phyloP scores from a whole-genome alignment of 2,329 filamentous ascomycete species.

The Diplodia intermedia region DNA sequence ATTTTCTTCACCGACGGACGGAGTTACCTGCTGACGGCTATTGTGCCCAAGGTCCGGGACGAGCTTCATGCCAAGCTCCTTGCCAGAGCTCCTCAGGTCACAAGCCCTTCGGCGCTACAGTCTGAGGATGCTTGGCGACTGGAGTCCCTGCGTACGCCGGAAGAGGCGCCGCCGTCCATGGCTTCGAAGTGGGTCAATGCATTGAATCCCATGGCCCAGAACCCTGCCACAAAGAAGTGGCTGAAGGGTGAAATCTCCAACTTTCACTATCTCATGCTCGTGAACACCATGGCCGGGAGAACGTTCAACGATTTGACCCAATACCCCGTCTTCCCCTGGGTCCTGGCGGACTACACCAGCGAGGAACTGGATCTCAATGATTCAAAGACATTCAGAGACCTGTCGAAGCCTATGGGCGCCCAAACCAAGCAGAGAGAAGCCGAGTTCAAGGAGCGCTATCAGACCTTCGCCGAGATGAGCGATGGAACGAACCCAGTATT shows the following conservation, averaged over 20 bases:
- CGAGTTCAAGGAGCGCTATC: slow-evolving; percentile 84
- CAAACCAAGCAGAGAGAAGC: slow-evolving; percentile 78
- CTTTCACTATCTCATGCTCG: slow-evolving; percentile 97
- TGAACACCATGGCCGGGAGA: slow-evolving; percentile 95
- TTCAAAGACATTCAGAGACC: slow-evolving; percentile 83
- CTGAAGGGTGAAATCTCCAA: slow-evolving; percentile 95
- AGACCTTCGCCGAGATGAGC: slow-evolving; percentile 87
- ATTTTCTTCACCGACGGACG: slow-evolving; percentile 96
- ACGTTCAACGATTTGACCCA: slow-evolving; percentile 99
- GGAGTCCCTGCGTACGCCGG: slow-evolving; percentile 76
- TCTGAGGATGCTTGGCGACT: slow-evolving; percentile 91
- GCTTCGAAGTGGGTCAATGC: slow-evolving; percentile 91
- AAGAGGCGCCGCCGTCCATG: slow-evolving; percentile 70
- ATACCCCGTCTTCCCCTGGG: slow-evolving; percentile 98
- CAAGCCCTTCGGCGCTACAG: slow-evolving; percentile 71
- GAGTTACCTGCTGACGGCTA: slow-evolving; percentile 89
- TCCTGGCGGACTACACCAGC: slow-evolving; percentile 93
- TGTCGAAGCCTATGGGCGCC: slow-evolving; percentile 96
- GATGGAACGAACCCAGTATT: slow-evolving; percentile 79
- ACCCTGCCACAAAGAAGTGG: slow-evolving; percentile 88
- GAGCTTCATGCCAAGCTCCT: slow-evolving; percentile 80
- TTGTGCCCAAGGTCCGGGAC: slow-evolving; percentile 75
- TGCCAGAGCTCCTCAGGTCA: slow-evolving; percentile 80
- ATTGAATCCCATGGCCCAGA: slow-evolving; percentile 82
- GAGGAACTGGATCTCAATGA: slow-evolving; percentile 87